phyloP scores from a whole-genome alignment of 2,329 filamentous ascomycete genomes.

The Blumeria graminis region DNA sequence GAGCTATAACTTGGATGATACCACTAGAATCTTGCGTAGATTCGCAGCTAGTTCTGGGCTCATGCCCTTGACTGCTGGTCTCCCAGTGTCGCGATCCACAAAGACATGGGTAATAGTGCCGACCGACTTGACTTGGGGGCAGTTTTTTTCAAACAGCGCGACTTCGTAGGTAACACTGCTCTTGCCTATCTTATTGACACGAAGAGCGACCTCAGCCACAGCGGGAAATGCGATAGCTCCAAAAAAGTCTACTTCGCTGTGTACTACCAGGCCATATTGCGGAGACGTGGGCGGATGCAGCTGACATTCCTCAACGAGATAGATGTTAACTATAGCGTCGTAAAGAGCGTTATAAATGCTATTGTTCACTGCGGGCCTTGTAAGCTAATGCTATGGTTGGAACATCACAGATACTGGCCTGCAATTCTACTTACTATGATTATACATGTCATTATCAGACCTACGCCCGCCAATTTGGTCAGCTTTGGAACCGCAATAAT shows the following conservation, averaged over 20 bases:
- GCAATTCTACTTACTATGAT: background rate
- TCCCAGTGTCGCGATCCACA: constrained; percentile 47
- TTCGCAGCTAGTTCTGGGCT: constrained; percentile 29
- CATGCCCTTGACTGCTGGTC: constrained; percentile 44
- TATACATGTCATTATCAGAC: background rate
- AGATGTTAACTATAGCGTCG: constrained; percentile 76
- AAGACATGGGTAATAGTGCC: constrained; percentile 77
- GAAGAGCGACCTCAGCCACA: constrained; percentile 54
- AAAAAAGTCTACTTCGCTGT: constrained; percentile 70
- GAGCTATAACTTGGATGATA: constrained; percentile 11
- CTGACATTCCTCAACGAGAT: constrained; percentile 56
- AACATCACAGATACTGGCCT: background rate
- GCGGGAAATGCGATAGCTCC: constrained; percentile 60
- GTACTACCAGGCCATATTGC: constrained; percentile 65
- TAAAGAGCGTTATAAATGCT: constrained; percentile 22
- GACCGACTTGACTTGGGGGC: constrained; percentile 55
- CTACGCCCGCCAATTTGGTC: background rate
- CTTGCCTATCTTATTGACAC: constrained; percentile 63
- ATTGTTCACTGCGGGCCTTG: background rate
- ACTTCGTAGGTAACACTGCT: constrained; percentile 82
- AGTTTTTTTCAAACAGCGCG: constrained; percentile 55
- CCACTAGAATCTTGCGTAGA: constrained; percentile 28
- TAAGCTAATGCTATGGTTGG: background rate
- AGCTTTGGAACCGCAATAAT: background rate
- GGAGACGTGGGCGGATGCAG: constrained; percentile 44